Base-by-base conservation (phyloP, 73 alveolate species). In the Tetrahymena malaccensis region DNA sequence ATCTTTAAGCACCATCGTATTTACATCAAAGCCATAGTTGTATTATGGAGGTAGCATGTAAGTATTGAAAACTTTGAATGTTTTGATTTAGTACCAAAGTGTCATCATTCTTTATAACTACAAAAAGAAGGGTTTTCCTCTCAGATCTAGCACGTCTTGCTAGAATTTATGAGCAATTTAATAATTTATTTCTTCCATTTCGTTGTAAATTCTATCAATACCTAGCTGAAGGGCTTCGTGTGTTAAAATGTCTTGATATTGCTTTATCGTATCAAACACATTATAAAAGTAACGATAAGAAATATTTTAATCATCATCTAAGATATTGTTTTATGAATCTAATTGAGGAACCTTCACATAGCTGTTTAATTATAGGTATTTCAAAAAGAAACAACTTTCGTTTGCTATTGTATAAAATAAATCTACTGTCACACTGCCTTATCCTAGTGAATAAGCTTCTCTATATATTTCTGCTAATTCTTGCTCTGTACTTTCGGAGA, bases 351-450 rank as follows among this genome's bases (percentile, higher is more conserved):
- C 94, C 31, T 94, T 44, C 25, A 84, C 35, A 25, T 43, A 94
- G 19, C 84, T 84, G 25, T 94, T 15, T 40, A 94, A 27, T 94
- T 84, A 43, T n/a, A 94, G 56, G 43, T 94, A 85, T 84, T 37
- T 94, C 33, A 94, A 85, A 85, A 94, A 94, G 93, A 94, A 94
- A 25, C 93, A 35, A 13, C 70, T 22, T 33, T 94, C 96, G 43
- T 94, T 94, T 19, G 96, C 96, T 57, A 94, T 70, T 19, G 96
- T 94, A 56, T 85, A 94, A 37, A 94, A 94, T n/a, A 94, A 94
- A 85, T 94, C 96, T 94, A 94, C 96, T 25, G 96, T 94, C 27
- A 94, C 96, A 38, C 70, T 84, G 15, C 96, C 96, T 34, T 94
- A 94, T 16, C 96, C 96, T 34, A 94, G 85, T 93, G 94, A 85